A percentile compares a stretch with the other conserved stretches of the same genome.
Evolutionary conservation across 1,284 basidiomycete genomes (phyloP).

Genomic region (Taiwanofungus camphoratus): DNA sequence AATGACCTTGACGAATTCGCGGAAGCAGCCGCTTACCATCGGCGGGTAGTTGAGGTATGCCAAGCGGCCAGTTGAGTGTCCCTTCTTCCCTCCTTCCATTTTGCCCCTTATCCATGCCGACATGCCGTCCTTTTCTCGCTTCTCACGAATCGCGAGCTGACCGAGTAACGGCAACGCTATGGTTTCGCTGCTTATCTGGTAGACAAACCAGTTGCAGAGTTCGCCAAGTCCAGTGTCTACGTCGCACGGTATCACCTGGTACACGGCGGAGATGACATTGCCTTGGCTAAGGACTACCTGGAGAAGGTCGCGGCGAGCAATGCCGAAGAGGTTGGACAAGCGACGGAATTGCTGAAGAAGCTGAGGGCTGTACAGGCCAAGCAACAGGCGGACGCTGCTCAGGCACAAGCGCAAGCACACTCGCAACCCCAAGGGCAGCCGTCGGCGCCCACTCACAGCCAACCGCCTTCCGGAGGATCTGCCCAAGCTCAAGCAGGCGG

Average conservation of each 20-base stretch:
- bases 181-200: slow-evolving; percentile 9
- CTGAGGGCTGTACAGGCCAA: slow-evolving; percentile 31
- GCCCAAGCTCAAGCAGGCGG: too few species aligned
- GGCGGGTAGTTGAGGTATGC: slow-evolving; percentile 72
- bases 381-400: slow-evolving; percentile 8
- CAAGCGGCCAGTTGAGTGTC: slow-evolving; percentile 40
- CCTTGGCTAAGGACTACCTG: slow-evolving; percentile 60
- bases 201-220: slow-evolving; percentile 69
- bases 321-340: slow-evolving; percentile 64
- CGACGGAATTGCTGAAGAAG: slow-evolving; percentile 57
- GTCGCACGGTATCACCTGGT: slow-evolving; percentile 75
- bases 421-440: too few species aligned
- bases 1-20: slow-evolving; percentile 57
- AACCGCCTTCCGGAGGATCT: too few species aligned
- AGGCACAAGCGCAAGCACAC: slow-evolving; percentile 3
- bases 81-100: slow-evolving; percentile 5
- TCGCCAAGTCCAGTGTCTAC: slow-evolving; percentile 74
- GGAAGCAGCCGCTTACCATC: slow-evolving; percentile 69
- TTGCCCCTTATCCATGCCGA: not conserved
- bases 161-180: not conserved
- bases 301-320: slow-evolving; percentile 71
- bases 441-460: too few species aligned
- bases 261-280: slow-evolving; percentile 53
- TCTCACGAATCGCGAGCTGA: not conserved
- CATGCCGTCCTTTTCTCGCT: slow-evolving; percentile 1